Conservation (phyloP, 768 basidiomycete genomes). For the Naganishia vaughanmartiniae region DNA sequence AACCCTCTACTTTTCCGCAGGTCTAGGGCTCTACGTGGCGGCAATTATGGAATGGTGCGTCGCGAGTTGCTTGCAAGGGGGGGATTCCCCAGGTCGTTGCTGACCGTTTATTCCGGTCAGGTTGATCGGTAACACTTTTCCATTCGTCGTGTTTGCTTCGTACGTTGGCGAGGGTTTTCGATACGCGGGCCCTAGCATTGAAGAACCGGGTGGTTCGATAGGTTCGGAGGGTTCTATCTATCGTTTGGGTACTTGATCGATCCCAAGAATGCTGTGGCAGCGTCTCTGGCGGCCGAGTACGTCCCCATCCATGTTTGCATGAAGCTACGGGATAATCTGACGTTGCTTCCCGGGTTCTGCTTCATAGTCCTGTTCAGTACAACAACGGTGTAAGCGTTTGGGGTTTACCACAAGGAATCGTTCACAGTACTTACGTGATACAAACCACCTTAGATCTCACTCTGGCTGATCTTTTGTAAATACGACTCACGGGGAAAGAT, state of each 20-base stretch:
- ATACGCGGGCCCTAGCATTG: background rate
- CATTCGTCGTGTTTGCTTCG: slow-evolving; percentile 39
- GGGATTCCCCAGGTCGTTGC: background rate
- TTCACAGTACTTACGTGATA: too few relatives aligned
- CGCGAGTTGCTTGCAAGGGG: slow-evolving; percentile 4
- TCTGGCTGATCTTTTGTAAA: slow-evolving; percentile 36
- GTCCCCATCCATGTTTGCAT: background rate
- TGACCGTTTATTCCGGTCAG: background rate
- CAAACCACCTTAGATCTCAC: slow-evolving; percentile 11
- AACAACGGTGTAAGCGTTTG: slow-evolving; percentile 32
- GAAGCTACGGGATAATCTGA: background rate
- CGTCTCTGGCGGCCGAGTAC: slow-evolving; percentile 29
- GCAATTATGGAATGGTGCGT: slow-evolving; percentile 38
- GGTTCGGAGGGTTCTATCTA: slow-evolving; percentile 40
- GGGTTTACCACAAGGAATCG: background rate
- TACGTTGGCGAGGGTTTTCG: background rate
- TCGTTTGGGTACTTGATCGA: slow-evolving; percentile 37
- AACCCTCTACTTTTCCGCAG: slow-evolving; percentile 37
- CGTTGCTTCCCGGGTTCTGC: background rate
- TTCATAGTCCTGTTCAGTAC: slow-evolving; percentile 30
- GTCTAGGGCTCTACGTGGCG: slow-evolving; percentile 35
- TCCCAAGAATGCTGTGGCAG: slow-evolving; percentile 34
- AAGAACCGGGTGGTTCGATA: background rate
- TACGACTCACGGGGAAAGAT: background rate
- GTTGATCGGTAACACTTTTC: slow-evolving; percentile 37